phyloP scores from a whole-genome alignment of 108 stramenopile species.

The Cyclostephanos tholiformis region DNA sequence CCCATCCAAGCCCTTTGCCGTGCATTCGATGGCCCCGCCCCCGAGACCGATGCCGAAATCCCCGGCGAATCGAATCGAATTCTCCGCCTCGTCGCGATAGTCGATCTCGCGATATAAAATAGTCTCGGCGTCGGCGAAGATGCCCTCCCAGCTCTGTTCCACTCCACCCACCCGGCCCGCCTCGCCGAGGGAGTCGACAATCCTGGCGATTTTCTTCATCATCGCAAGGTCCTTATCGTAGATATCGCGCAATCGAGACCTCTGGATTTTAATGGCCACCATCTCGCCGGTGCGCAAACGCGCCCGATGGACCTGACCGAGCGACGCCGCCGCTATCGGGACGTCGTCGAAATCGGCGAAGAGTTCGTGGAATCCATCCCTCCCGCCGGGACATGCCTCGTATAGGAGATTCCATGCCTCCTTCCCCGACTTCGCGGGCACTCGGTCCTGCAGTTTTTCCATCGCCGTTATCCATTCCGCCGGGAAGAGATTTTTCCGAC shows the following conservation, averaged over 20 bases:
- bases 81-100: constrained; percentile 92
- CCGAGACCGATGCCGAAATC: constrained; percentile 87
- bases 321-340: constrained; percentile 88
- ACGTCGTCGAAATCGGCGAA: constrained; percentile 83
- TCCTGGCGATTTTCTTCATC: constrained; percentile 75
- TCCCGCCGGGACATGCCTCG: constrained; percentile 62
- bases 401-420: constrained; percentile 85
- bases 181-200: constrained; percentile 68
- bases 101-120: constrained; percentile 96
- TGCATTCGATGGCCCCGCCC: constrained; percentile 49
- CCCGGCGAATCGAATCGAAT: constrained; percentile 80
- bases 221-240: constrained; percentile 90
- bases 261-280: constrained; percentile 93
- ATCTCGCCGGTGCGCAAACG: constrained; percentile 60
- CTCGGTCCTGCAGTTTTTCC: constrained; percentile 90
- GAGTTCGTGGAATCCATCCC: constrained; percentile 52
- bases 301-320: constrained; percentile 94
- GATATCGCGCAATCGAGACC: constrained; percentile 79
- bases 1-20: constrained; percentile 67
- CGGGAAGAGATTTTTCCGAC: constrained; percentile 84
- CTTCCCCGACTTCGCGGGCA: constrained; percentile 80
- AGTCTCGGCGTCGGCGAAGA: constrained; percentile 88
- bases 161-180: constrained; percentile 74
- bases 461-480: constrained; percentile 86
- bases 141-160: constrained; percentile 77